phyloP scores from a whole-genome alignment of 2,329 filamentous ascomycete species.

The Stemphylium lycopersici region DNA sequence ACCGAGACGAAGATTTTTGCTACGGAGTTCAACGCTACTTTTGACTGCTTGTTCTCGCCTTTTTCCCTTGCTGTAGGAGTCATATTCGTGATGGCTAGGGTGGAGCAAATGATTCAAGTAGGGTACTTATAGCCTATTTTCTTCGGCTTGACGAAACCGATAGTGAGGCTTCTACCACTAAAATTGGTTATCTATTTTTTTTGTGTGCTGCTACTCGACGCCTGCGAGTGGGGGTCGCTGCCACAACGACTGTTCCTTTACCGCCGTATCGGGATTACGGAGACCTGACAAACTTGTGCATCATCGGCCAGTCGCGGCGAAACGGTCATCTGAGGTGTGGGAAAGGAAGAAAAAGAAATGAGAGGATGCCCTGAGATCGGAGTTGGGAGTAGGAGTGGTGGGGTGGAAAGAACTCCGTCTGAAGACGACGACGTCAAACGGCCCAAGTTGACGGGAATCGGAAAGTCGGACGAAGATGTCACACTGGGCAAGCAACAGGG shows the following conservation, averaged over 20 bases:
- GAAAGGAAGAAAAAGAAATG: background rate
- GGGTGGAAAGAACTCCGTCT: background rate
- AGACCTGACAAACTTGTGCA: constrained; percentile 2
- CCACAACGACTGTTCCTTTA: constrained; percentile 5
- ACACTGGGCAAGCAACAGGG: constrained; percentile 19
- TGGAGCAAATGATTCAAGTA: constrained; percentile 15
- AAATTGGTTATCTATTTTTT: background rate
- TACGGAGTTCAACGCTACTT: background rate
- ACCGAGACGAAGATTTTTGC: background rate
- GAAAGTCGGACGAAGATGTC: constrained; percentile 8
- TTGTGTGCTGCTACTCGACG: background rate
- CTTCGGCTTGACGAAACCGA: no score
- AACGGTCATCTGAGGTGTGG: background rate
- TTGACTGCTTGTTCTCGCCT: no score
- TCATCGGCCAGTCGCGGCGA: constrained; percentile 15
- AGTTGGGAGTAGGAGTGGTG: background rate
- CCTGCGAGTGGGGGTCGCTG: background rate
- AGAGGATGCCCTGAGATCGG: background rate
- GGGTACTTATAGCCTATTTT: background rate
- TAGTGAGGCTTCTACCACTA: background rate
- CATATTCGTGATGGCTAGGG: constrained; percentile 1
- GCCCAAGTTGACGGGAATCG: background rate
- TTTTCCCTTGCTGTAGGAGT: background rate
- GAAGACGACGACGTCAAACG: constrained; percentile 9
- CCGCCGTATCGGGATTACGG: constrained; percentile 1